Evolutionary conservation across 805 yeast species (phyloP), one percentile per base, ranked within the genome.

Genomic region (Maudiozyma turicensis): DNA sequence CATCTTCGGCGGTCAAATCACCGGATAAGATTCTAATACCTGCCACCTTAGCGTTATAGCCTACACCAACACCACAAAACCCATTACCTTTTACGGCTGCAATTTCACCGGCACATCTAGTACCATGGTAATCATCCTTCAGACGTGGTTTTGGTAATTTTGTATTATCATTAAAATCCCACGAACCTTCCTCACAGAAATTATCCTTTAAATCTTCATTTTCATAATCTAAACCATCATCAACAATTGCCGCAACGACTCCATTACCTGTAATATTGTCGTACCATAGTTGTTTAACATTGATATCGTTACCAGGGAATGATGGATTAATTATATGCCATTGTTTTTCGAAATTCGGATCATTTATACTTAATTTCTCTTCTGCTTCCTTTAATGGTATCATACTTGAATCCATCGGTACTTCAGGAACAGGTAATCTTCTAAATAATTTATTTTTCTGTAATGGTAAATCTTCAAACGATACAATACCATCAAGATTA

Each of bases 1-100:
- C 99, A 54, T 90, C 95, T 50, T 83, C 95, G 3, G 86, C 72
- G 3, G 91, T 80, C 45, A 93, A 78, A 43, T 76, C 72, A 2
- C 88, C 95, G 1, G 95, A 84, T 43, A 93, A 74, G 50, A 93
- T 91, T 48, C 99, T 77, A 34, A 93, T 78, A 0, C 99, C 99
- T 1, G 96, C 76, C 2, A 93, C 95, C 58, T 83, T 78, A 4
- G 96, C 80, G 50, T 80, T 78, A 58, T 78, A 89, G 0, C 97
- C 98, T n/a, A 90, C 95, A 43, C 99, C 99, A 6, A 93, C 75
- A n/a, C 99, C 99, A 68, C 99, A 93, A 20, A 74, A 82, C 32
- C 80, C 84, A 64, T 93, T 91, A 47, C 72, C 71, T 47, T 80
- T 89, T 3, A 83, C 93, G 4, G 86, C 88, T 0, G 96, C 97